These are phyloP conservation scores for Irpex sp. DNA, from an alignment of 1,284 basidiomycete genomes.

Conservation along the genomic window DNA sequence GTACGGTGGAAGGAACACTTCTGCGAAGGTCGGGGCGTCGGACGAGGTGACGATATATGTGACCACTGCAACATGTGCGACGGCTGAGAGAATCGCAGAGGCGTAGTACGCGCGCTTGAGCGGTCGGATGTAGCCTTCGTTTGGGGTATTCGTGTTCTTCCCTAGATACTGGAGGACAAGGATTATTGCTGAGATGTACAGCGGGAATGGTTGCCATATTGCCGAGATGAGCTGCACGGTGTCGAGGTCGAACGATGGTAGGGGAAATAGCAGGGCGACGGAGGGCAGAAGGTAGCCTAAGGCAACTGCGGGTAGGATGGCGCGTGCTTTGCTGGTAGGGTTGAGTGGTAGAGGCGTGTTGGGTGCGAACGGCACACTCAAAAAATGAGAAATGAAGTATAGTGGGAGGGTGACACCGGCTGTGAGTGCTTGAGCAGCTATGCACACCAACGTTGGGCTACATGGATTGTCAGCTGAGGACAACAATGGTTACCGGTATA, in stretches of 20 bases:
- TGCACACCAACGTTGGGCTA: slow-evolving; percentile 7
- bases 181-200: slow-evolving; percentile 3
- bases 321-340: slow-evolving; percentile 3
- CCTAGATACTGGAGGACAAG: background rate
- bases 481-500: too few relatives aligned
- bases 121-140: background rate
- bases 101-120: slow-evolving; percentile 6
- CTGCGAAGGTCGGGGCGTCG: slow-evolving; percentile 9
- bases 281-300: slow-evolving; percentile 11
- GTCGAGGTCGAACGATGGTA: background rate
- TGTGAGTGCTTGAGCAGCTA: slow-evolving; percentile 9
- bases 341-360: slow-evolving; percentile 5
- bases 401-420: slow-evolving; percentile 11
- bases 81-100: slow-evolving; percentile 9
- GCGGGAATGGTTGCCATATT: slow-evolving; percentile 13
- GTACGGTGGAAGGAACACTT: background rate
- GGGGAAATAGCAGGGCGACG: slow-evolving; percentile 5
- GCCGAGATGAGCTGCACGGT: slow-evolving; percentile 11
- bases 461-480: too few relatives aligned
- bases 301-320: slow-evolving; percentile 5
- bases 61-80: slow-evolving; percentile 6
- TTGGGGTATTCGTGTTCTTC: background rate
- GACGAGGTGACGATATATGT: slow-evolving; percentile 4
- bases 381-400: slow-evolving; percentile 8
- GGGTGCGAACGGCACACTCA: background rate